Evolutionary conservation across 192 early-diverging fungal species (phyloP).

Genomic region (Coemansia sp.): DNA sequence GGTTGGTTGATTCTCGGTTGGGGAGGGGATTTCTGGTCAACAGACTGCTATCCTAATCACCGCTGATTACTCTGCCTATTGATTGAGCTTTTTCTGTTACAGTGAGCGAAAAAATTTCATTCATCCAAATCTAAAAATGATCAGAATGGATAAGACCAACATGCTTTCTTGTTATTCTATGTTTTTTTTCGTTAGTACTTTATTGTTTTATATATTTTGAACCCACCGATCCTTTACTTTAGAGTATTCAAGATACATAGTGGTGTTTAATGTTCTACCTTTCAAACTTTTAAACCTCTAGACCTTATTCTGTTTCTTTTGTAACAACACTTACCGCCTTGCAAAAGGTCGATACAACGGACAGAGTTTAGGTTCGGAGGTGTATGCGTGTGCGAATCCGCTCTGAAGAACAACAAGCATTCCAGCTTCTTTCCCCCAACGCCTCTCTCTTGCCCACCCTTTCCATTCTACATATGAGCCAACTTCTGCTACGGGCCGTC

Average conservation of each 20-base stretch:
- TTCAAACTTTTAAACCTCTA: no score
- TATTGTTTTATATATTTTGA: background rate
- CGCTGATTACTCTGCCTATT: no score
- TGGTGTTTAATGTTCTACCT: background rate
- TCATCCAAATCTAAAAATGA: background rate
- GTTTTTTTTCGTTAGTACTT: background rate
- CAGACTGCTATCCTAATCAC: no score
- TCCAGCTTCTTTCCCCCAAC: background rate
- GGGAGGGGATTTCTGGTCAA: no score
- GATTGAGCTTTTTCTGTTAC: background rate
- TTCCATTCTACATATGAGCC: slow-evolving; percentile 26
- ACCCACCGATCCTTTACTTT: background rate
- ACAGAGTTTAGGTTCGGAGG: background rate
- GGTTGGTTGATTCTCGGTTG: no score
- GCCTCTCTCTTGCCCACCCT: background rate
- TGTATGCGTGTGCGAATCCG: background rate
- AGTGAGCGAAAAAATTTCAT: background rate
- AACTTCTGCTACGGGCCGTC: slow-evolving; percentile 24
- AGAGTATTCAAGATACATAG: background rate
- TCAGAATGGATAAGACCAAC: background rate
- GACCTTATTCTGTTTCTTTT: background rate
- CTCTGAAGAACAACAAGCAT: background rate
- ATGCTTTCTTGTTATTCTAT: background rate
- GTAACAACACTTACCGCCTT: background rate
- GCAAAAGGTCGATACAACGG: background rate